Percentiles rank a stretch among this genome's conserved stretches.
phyloP scores from a whole-genome alignment of 306 rosid genomes.

The Abrus precatorius region DNA sequence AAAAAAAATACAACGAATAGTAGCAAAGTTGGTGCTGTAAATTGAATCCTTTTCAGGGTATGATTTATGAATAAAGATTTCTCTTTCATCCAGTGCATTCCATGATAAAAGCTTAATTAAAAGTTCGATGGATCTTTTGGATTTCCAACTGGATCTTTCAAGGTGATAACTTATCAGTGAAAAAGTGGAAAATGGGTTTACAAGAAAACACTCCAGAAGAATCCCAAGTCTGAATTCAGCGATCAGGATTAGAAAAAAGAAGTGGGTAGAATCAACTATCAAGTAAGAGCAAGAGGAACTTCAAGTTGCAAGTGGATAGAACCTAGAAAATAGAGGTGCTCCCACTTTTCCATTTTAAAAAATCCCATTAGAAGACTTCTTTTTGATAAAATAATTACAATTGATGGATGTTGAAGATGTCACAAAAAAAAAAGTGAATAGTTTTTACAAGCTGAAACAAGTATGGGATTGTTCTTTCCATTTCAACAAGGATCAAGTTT shows the following conservation, averaged over 20 bases:
- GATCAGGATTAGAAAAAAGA: not conserved
- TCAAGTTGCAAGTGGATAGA: not conserved
- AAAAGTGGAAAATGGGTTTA: not conserved
- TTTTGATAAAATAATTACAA: not conserved
- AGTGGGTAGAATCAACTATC: not conserved
- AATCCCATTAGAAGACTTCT: not conserved
- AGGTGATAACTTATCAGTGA: not conserved
- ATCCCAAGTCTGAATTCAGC: not conserved
- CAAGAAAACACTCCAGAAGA: not conserved
- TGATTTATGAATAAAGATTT: not conserved
- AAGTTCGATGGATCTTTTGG: not conserved
- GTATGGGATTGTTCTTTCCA: too few species aligned
- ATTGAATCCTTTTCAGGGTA: not conserved
- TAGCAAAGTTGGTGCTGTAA: not conserved
- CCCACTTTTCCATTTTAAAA: not conserved
- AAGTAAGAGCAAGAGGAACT: not conserved
- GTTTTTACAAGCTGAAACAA: not conserved
- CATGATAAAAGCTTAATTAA: not conserved
- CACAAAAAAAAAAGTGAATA: not conserved
- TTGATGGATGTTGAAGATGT: not conserved
- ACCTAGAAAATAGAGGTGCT: not conserved
- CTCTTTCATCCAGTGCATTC: not conserved
- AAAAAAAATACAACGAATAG: not conserved
- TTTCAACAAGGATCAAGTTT: not conserved
- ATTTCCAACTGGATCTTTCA: not conserved